phyloP scores from a whole-genome alignment of 345 rosid species.

The Durio zibethinus region DNA sequence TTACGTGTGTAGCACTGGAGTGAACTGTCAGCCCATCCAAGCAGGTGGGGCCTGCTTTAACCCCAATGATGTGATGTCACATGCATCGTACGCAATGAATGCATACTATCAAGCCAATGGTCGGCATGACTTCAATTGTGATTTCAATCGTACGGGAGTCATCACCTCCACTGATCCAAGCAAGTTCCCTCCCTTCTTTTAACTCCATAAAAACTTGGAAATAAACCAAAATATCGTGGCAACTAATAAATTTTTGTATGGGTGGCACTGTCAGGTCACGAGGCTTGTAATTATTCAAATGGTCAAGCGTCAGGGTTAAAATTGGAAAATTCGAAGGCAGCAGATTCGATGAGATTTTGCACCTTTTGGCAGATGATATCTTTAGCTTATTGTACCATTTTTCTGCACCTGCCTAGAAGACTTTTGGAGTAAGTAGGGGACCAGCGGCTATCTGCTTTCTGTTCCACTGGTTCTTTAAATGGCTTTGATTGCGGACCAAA shows the following conservation, averaged over 20 bases:
- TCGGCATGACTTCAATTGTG: constrained; percentile 43
- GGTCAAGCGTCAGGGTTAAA: constrained; percentile 12
- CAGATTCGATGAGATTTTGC: constrained; percentile 10
- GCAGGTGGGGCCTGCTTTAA: constrained; percentile 51
- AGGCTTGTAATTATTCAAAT: constrained; percentile 35
- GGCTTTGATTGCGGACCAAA: not conserved
- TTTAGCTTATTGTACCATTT: not conserved
- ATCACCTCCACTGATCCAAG: constrained; percentile 55
- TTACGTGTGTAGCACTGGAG: constrained; percentile 50
- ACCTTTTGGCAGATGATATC: not conserved
- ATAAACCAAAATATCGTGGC: not conserved
- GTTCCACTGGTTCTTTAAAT: not conserved
- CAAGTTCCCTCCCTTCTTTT: constrained; percentile 4
- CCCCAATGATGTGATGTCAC: constrained; percentile 53
- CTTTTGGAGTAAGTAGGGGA: not conserved
- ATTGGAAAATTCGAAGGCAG: constrained; percentile 28
- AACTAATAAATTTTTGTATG: not conserved
- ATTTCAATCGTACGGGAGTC: constrained; percentile 48
- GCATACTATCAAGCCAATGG: constrained; percentile 57
- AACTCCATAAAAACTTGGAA: not conserved
- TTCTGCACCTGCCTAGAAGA: not conserved
- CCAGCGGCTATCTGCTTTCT: not conserved
- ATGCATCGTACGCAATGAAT: constrained; percentile 67
- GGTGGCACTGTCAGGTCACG: constrained; percentile 52
- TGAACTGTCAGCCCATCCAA: constrained; percentile 55